Evolutionary conservation across 495 filamentous ascomycete genomes (phyloP), one percentile per base, ranked within the genome.

Genomic region (Penicillium nucicola): DNA sequence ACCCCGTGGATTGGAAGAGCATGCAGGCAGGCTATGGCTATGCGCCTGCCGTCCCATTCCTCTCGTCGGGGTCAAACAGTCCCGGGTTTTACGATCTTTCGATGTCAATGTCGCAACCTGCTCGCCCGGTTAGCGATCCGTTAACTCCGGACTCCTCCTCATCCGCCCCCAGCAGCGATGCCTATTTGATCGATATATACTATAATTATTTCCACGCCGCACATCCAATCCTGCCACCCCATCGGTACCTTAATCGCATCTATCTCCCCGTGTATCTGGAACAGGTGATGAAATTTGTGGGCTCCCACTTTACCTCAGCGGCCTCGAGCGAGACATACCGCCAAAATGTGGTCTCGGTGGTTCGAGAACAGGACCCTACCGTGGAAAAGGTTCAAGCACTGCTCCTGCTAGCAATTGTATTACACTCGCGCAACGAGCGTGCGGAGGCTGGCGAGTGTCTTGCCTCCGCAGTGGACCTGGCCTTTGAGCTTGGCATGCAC

Each of bases 401-500:
- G 54, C 64, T 95, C 39, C 72, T 95, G 12, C 76, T 89, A 33
- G 79, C 90, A 8, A 84, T 95, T 56, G 88, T 85, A 2, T 75
- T 95, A 15, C 87, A 95, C 62, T 87, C 86, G 17, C 80, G 77
- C 43, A 86, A 85, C 57, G 80, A 92, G 52, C 83, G 84, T 42
- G 69, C 74, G 33, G 81, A 80, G 56, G 84, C 87, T 4, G 73
- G 82, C 3, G 77, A 84, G 52, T 81, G 90, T 41, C 76, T 93
- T 4, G 67, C 77, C 35, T 70, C 78, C 39, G 88, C 86, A 6
- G 82, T 88, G 46, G 77, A 86, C 34, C 56, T 88, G 42, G 88
- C 89, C 12, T 74, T 92, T 17, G 83, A 90, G 45, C 72, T 93
- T 19, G 85, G 87, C 1, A 76, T 96, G 70, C 83, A 95, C 66